Evolutionary conservation across 2,329 filamentous ascomycete species (phyloP).

Genomic region (Cytospora paraplurivora): DNA sequence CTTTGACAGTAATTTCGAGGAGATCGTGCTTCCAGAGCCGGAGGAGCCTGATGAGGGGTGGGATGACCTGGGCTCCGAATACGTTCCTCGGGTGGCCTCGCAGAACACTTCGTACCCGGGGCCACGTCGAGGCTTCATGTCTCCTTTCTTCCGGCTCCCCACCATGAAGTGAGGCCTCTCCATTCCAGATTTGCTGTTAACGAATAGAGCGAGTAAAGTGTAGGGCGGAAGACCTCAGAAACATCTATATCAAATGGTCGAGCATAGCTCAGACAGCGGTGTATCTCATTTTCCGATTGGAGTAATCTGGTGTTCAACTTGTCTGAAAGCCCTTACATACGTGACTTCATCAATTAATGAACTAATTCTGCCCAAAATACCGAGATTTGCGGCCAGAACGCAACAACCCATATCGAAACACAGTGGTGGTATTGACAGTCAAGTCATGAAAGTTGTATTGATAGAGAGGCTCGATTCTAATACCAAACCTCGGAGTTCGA

Average conservation of each 20-base stretch:
- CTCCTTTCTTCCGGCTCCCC: not conserved
- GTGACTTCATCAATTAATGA: not conserved
- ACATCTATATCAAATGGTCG: no score
- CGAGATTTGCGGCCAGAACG: not conserved
- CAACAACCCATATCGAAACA: not conserved
- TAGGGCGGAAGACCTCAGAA: not conserved
- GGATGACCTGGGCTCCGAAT: not conserved
- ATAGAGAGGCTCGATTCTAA: conserved; percentile 4
- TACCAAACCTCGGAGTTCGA: conserved; percentile 1
- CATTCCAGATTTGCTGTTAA: no score
- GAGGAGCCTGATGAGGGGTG: not conserved
- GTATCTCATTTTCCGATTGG: no score
- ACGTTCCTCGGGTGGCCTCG: not conserved
- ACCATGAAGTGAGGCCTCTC: not conserved
- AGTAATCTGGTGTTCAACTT: no score
- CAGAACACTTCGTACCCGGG: not conserved
- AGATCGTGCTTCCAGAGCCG: not conserved
- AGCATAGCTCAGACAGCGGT: no score
- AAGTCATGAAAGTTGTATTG: conserved; percentile 24
- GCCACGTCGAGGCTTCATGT: not conserved
- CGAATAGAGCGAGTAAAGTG: no score
- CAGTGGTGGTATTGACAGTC: not conserved
- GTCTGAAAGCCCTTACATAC: no score
- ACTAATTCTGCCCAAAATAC: not conserved
- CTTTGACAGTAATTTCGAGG: not conserved